These are phyloP conservation scores for Metschnikowia dekortorum DNA, from an alignment of 805 yeast genomes.

Conservation along the genomic window DNA sequence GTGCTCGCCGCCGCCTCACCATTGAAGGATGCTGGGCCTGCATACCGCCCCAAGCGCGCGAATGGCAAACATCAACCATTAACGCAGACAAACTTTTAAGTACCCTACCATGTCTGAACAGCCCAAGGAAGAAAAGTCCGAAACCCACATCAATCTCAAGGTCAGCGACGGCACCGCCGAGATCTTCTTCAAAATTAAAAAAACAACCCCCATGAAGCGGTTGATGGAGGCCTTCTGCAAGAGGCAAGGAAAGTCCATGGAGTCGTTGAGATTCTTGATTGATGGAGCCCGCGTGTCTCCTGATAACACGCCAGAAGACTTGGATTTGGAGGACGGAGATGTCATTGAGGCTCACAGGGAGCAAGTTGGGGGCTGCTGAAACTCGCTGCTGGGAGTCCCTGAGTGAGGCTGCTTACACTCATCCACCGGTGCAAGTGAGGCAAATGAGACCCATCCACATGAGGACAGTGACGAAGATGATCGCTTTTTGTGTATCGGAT, in stretches of 20 bases:
- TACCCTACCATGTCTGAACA: constrained; percentile 15
- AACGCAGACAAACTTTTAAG: constrained; percentile 1
- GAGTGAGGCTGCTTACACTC: neutral
- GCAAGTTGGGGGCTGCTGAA: constrained; percentile 63
- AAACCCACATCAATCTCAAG: constrained; percentile 83
- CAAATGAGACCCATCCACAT: too few species aligned
- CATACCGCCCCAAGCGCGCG: constrained; percentile 2
- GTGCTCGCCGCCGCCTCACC: neutral
- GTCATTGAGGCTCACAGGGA: constrained; percentile 96
- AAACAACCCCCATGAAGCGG: constrained; percentile 86
- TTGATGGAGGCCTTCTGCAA: constrained; percentile 97
- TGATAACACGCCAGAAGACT: constrained; percentile 86
- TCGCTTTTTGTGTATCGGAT: too few species aligned
- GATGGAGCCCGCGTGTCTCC: constrained; percentile 90
- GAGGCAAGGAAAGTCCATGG: constrained; percentile 88
- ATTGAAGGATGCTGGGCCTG: neutral
- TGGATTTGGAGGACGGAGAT: constrained; percentile 94
- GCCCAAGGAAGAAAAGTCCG: constrained; percentile 20
- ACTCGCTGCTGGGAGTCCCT: too few species aligned
- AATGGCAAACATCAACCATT: constrained; percentile 3
- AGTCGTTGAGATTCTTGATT: constrained; percentile 78
- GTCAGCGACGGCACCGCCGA: constrained; percentile 94
- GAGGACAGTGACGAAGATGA: too few species aligned
- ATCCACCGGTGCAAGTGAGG: neutral
- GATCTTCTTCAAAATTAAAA: constrained; percentile 91